Percentiles rank a stretch among this genome's conserved stretches.
These are phyloP conservation scores for Euphorbia celastroides DNA, from an alignment of 441 rosid species.

Conservation along the genomic window DNA sequence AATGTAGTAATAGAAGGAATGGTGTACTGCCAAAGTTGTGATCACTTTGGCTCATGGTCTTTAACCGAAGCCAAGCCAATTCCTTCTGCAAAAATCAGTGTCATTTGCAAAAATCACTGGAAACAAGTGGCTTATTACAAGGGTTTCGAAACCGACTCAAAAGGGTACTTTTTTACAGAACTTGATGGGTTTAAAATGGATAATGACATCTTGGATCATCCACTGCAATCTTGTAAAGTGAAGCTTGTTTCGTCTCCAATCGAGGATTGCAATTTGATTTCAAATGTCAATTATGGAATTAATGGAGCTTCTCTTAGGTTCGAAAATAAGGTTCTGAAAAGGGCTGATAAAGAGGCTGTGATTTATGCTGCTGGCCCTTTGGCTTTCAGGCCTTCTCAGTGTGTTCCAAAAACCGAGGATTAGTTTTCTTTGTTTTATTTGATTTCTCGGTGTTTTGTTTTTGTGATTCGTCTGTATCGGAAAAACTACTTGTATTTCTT, in stretches of 20 bases:
- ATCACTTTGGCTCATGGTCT: constrained; percentile 63
- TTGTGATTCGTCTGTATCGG: neutral
- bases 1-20: constrained; percentile 71
- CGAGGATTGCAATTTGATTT: constrained; percentile 52
- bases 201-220: constrained; percentile 56
- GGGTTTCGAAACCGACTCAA: constrained; percentile 42
- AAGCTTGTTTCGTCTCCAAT: constrained; percentile 72
- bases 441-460: constrained; percentile 18
- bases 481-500: neutral
- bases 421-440: constrained; percentile 4
- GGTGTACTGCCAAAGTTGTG: constrained; percentile 83
- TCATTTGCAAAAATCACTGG: constrained; percentile 59
- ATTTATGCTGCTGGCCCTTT: constrained; percentile 78
- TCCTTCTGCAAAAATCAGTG: constrained; percentile 63
- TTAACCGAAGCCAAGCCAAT: constrained; percentile 58
- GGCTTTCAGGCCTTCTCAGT: constrained; percentile 72
- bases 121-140: constrained; percentile 58
- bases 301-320: constrained; percentile 55
- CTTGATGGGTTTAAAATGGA: constrained; percentile 54
- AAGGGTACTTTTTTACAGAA: constrained; percentile 70
- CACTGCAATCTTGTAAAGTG: constrained; percentile 67
- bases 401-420: constrained; percentile 38
- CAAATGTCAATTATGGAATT: constrained; percentile 69
- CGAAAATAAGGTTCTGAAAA: constrained; percentile 45
- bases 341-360: constrained; percentile 42